Base-by-base conservation (phyloP, 768 basidiomycete species). In the Agrocybe pediades region DNA sequence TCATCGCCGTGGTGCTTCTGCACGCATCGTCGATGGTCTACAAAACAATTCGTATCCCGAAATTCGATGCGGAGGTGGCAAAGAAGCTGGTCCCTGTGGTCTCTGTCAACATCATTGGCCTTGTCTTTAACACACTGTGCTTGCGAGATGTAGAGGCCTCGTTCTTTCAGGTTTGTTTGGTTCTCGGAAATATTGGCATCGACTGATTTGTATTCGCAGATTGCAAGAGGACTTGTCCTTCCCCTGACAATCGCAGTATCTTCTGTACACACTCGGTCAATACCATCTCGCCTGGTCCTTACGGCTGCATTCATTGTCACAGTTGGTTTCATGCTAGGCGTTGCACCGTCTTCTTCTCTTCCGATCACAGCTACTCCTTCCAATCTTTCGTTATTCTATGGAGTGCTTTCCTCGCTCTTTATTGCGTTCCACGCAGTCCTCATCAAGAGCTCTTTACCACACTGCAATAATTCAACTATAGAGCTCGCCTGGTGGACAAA, bases 401-500 rank as follows among this genome's bases (percentile, higher is more conserved):
- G 88, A 17, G 67, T 88, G 23, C 70, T 89, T 2, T 88, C 87
- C 0, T 88, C 89, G 0, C 68, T 90, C 9, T 88, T 86, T 70
- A 90, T 89, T 57, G 88, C 88, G 3, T 68, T 89, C 26, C 88
- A 90, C 54, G 85, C 87, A 2, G 88, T 90, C 6, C 72, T 90
- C 26, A 86, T 91, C 74, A 91, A 91, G 67, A 74, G 69, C 36
- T 86, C 87, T 19, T 74, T 90, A 7, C 82, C 85, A 2, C 68
- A 84, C 59, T 87, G 86, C 65, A 78, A 85, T 57, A 86, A 87
- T 62, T 86, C 83, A 19, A 85, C 87, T 0, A 86, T 88, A 48
- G 78, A 89, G 64, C 75, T 90, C 6, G 87, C 88, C 3, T 90
- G 87, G 78, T 90, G 87, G 87, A 86, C 87, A 15, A 90, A 91